Evolutionary conservation across 306 rosid species (phyloP), one percentile per base, ranked within the genome.

Genomic region (Lagenaria siceraria): DNA sequence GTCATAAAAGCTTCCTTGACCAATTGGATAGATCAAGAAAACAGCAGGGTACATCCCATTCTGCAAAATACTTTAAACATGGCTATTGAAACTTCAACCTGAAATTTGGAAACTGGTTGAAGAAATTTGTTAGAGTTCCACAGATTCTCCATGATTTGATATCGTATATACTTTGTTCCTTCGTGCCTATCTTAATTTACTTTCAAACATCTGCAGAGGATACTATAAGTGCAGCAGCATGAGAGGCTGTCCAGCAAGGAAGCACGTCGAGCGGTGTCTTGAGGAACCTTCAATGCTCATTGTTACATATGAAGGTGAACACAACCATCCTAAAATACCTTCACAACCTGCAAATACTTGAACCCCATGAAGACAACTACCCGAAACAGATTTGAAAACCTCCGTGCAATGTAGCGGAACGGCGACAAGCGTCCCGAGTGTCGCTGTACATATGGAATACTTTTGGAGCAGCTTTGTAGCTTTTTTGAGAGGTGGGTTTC

Each of bases 231-330:
- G 99, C 82, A 95, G 99, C 87, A 95, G 99, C 92, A 95, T 95
- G 99, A 89, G 99, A 87, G 99, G 99, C 25, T 95, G 99, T 79
- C 99, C 99, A 35, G 99, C 99, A 13, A 95, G 99, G 86, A 95
- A 95, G 85, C 99, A 95, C 56, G 99, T 96, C 6, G 99, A 96
- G 85, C 87, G 98, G 83, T 92, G 96, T 86, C 89, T 90, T 82
- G 99, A 96, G 82, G 98, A 96, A 49, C 92, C 99, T 22, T 87
- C 98, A 9, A 96, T 96, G 99, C 97, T 96, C 54, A 85, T 87
- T 12, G 98, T 96, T 75, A 96, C 98, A 71, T 96, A 96, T 81
- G 99, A 96, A 92, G 98, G 96, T 1, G 99, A 96, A 82, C 99
- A 96, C 80, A 96, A 90, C 87, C 99, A 96, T 79, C 87, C 97